phyloP scores from a whole-genome alignment of 208 protist genomes.

The Acanthamoeba healyi region DNA sequence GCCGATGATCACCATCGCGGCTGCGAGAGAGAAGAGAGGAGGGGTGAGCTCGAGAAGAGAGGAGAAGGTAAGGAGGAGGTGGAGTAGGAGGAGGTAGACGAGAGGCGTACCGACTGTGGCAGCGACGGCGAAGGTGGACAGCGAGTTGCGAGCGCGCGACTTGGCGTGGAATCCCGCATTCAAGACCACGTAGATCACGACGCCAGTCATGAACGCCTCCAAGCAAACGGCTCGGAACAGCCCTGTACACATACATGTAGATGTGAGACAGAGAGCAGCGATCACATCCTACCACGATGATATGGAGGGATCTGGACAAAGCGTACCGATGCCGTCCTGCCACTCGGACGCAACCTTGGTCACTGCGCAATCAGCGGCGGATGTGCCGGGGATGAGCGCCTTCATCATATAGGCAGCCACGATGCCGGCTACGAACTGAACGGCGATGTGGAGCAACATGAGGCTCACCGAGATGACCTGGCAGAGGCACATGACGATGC shows the following conservation, averaged over 20 bases:
- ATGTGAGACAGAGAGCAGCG: no score
- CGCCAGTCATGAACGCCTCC: neutral
- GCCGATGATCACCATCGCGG: neutral
- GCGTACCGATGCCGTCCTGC: neutral
- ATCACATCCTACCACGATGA: no score
- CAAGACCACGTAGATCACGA: neutral
- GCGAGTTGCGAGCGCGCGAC: neutral
- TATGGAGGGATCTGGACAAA: neutral
- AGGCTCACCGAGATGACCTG: neutral
- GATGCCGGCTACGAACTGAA: neutral
- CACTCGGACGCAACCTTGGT: neutral
- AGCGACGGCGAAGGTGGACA: neutral
- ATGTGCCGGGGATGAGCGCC: neutral
- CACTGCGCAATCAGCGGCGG: neutral
- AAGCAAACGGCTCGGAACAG: neutral
- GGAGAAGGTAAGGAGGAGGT: no score
- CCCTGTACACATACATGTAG: neutral
- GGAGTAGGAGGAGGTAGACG: no score
- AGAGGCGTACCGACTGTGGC: neutral
- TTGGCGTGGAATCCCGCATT: neutral
- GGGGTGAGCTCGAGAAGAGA: no score
- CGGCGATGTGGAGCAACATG: neutral
- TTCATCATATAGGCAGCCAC: neutral
- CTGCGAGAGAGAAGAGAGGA: neutral
- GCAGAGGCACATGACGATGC: neutral